phyloP scores from a whole-genome alignment of 192 early-diverging fungal genomes.

The Chytriomyces sp. region DNA sequence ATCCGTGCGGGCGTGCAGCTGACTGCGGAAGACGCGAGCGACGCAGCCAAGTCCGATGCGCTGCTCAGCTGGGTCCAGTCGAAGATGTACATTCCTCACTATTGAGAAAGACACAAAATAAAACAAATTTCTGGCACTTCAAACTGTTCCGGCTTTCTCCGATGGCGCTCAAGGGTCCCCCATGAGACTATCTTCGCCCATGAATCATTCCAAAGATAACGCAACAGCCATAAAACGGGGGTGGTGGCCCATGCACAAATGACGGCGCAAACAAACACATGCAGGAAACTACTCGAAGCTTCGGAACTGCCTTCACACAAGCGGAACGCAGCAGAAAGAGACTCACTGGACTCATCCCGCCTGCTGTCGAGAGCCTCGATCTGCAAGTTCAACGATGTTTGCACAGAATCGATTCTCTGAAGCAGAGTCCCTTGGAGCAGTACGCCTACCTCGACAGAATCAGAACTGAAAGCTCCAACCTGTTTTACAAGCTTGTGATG shows the following conservation, averaged over 20 bases:
- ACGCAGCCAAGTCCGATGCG: constrained; percentile 7
- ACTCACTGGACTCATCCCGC: constrained; percentile 53
- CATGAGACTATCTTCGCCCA: no score
- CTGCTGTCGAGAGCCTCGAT: constrained; percentile 79
- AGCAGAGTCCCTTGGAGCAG: constrained; percentile 73
- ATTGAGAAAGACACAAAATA: neutral
- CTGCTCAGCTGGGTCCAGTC: constrained; percentile 30
- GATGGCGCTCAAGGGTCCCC: no score
- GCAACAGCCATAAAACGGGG: no score
- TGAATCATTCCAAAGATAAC: no score
- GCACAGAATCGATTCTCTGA: constrained; percentile 54
- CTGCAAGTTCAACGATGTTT: constrained; percentile 70
- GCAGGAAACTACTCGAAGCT: neutral
- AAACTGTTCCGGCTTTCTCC: neutral
- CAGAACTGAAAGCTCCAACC: constrained; percentile 74
- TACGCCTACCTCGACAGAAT: constrained; percentile 86
- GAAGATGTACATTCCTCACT: constrained; percentile 41
- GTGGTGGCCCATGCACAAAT: no score
- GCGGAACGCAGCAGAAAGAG: neutral
- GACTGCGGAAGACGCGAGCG: neutral
- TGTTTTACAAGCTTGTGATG: constrained; percentile 84
- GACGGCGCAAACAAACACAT: neutral
- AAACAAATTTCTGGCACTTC: neutral
- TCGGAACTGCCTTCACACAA: constrained; percentile 1
- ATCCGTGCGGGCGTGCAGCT: neutral